Base-by-base conservation (phyloP, 805 yeast species). In the Saturnispora sanitii region DNA sequence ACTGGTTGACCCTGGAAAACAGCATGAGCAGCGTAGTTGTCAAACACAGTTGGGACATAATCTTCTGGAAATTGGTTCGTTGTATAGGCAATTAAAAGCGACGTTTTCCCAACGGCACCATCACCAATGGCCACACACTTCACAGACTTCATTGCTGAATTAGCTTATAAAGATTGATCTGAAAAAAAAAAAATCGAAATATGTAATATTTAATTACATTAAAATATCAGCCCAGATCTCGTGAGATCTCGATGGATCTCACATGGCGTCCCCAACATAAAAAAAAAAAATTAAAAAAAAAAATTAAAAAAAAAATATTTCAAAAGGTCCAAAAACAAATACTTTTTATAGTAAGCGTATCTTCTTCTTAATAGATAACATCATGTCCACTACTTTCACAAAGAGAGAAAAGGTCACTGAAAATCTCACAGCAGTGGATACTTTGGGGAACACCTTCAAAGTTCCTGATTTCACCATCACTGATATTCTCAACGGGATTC, bases 101-200 rank as follows among this genome's bases (percentile, higher is more conserved):
- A 86, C 3, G 95, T 87, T 58, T 86, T 87, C 63, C 96, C 96
- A 34, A 87, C 96, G 41, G 95, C 95, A 62, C 90, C 96, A 57
- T 87, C 96, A 49, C 96, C 96, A 31, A 87, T 88, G 40, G 87
- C 94, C 31, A 87, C 96, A 53, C 95, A 85, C 60, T 87, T 87
- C 54, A 87, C 81, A 47, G 86, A 77, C 68, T 86, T 80, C 94
- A 84, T 82, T 22, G 19, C 12, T 7, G 18, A n/a, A n/a, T n/a
- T n/a, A n/a, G n/a, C n/a, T n/a, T n/a, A n/a, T 13, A n/a, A 30
- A n/a, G 16, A 16, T 28, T 13, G 17, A 15, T 22, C 16, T 16
- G 38, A 23, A n/a, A n/a, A n/a, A n/a, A n/a, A n/a, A n/a, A n/a
- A n/a, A n/a, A n/a, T n/a, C n/a, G n/a, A n/a, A n/a, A n/a, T n/a